Evolutionary conservation across 441 rosid genomes (phyloP), one percentile per base, ranked within the genome.

Genomic region (Pelargonium myrrhifolium): DNA sequence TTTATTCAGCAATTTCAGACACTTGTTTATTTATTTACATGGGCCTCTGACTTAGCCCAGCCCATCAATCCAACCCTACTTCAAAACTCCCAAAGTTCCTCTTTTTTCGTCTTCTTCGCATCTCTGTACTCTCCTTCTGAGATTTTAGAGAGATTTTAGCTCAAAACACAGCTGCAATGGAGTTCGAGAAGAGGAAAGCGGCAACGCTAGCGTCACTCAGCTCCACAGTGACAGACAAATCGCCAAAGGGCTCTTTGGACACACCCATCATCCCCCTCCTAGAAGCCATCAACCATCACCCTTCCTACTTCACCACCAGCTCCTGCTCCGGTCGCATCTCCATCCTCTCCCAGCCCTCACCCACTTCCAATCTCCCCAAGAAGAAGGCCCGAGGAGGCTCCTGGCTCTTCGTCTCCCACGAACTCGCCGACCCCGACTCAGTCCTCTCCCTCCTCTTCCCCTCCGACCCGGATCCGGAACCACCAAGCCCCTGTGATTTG

Each of bases 271-370:
- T 93, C 47, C 90, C 96, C 47, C 92, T 93, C 62, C 84, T 93
- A 77, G 65, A 82, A 77, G 71, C 80, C 75, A 68, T 90, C 76
- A 93, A 90, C 77, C 64, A 76, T 67, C 97, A 90, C 79, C 86
- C 85, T 39, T 81, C 82, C 9, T 93, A 82, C 87, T 93, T 83
- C 88, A 90, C 97, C 69, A 90, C 96, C 64, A 89, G 97, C 68
- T 91, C 97, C 40, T 93, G 97, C 83, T 91, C 96, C 71, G 96
- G 96, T 68, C 95, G 97, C 35, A 80, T 93, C 81, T 91, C 96
- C 6, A 84, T 93, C 75, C 86, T 89, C 65, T 82, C 95, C 28
- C 92, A 88, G 3, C 94, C 97, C 24, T 72, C 68, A 58, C 65
- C 73, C 65, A 12, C 64, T 45, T 12, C 65, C 24, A 7, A 69